Percentiles rank a stretch among this genome's conserved stretches.
Evolutionary conservation across 768 basidiomycete species (phyloP).

Genomic region (Boletellus ananas): DNA sequence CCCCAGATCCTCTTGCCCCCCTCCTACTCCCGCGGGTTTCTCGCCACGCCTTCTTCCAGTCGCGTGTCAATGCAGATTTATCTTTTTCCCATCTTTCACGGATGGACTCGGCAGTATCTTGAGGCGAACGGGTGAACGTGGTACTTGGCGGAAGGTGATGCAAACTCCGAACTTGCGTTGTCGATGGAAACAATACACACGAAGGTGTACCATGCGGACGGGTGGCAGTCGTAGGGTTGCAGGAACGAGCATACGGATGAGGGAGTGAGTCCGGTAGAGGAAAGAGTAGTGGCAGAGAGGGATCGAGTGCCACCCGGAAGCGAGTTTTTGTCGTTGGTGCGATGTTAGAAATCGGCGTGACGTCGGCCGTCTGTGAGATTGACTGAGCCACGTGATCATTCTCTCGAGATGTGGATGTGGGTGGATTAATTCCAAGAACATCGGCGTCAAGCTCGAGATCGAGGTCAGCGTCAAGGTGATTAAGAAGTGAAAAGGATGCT

Average conservation of each 20-base stretch:
- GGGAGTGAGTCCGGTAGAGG: constrained; percentile 37
- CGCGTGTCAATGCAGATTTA: constrained; percentile 62
- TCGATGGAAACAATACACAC: constrained; percentile 30
- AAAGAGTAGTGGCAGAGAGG: constrained; percentile 61
- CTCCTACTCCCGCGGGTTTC: constrained; percentile 68
- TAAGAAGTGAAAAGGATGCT: constrained; percentile 74
- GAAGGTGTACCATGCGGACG: constrained; percentile 17
- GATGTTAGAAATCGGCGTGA: constrained; percentile 2
- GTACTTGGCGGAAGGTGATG: constrained; percentile 33
- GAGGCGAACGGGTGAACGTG: constrained; percentile 18
- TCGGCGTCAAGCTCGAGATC: constrained; percentile 71
- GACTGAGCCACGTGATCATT: background rate
- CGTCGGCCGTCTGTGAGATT: constrained; percentile 1
- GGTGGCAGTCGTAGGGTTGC: background rate
- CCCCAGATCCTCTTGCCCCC: constrained; percentile 46
- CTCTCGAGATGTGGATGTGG: constrained; percentile 3
- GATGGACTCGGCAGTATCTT: constrained; percentile 44
- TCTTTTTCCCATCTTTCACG: constrained; percentile 66
- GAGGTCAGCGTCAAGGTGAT: constrained; percentile 69
- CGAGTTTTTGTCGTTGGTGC: constrained; percentile 1
- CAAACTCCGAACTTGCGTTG: constrained; percentile 44
- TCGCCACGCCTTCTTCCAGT: constrained; percentile 74
- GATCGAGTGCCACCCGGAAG: constrained; percentile 41
- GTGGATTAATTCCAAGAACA: constrained; percentile 27
- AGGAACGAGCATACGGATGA: constrained; percentile 10